phyloP scores from a whole-genome alignment of 106 monocot species.

The Apostasia ramifera region DNA sequence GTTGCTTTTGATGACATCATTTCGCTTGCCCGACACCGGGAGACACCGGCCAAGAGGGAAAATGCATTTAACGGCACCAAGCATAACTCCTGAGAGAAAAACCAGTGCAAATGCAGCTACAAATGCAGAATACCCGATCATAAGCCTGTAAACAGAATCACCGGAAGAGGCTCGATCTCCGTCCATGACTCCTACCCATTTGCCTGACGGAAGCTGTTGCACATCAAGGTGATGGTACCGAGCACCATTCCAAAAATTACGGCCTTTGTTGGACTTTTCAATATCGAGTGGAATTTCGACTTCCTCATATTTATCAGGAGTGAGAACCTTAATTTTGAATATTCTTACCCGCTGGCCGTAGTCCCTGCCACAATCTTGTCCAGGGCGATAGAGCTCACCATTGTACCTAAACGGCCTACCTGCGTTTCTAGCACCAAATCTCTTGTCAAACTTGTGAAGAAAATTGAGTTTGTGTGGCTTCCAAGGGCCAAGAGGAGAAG shows the following conservation, averaged over 20 bases:
- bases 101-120: conserved; percentile 22
- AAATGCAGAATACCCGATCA: conserved; percentile 44
- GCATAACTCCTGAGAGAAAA: conserved; percentile 34
- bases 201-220: conserved; percentile 48
- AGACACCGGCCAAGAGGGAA: conserved; percentile 32
- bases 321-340: conserved; percentile 60
- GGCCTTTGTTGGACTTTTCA: conserved; percentile 57
- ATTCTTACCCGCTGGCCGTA: conserved; percentile 60
- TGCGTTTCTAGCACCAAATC: conserved; percentile 78
- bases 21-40: conserved; percentile 36
- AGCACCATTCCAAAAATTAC: conserved; percentile 81
- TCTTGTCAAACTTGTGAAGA: conserved; percentile 42
- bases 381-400: conserved; percentile 56
- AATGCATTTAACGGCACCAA: conserved; percentile 47
- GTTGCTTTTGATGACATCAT: conserved; percentile 11
- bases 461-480: conserved; percentile 69
- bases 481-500: conserved; percentile 73
- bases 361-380: conserved; percentile 70
- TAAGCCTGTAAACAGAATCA: conserved; percentile 39
- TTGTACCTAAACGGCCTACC: conserved; percentile 78
- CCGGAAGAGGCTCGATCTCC: conserved; percentile 88
- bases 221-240: conserved; percentile 86
- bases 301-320: conserved; percentile 57
- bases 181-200: conserved; percentile 83
- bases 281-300: conserved; percentile 59